Conservation (phyloP, 2,329 filamentous ascomycete genomes). For the Zymoseptoria ardabiliae region DNA sequence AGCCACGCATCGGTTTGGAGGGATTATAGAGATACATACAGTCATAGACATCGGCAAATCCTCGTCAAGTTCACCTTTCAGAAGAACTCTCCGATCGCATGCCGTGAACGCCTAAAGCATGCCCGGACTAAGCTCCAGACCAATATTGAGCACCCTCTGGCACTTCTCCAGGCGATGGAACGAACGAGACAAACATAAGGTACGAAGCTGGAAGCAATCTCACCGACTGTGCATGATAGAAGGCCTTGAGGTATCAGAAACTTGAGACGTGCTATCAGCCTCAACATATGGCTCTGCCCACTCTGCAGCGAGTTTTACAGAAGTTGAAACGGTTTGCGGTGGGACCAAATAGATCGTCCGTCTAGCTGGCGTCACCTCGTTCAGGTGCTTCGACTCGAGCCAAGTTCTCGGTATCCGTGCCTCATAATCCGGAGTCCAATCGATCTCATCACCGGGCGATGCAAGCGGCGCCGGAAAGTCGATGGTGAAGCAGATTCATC, state of each 20-base stretch:
- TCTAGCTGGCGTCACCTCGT: constrained; percentile 40
- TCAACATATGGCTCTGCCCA: constrained; percentile 34
- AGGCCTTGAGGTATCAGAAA: constrained; percentile 41
- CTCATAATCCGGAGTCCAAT: constrained; percentile 44
- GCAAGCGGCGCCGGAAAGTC: constrained; percentile 53
- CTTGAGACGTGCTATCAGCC: constrained; percentile 28
- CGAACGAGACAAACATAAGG: too few species aligned
- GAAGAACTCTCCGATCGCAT: too few species aligned
- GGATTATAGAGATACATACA: neutral
- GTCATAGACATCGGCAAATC: neutral
- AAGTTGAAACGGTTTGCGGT: constrained; percentile 36
- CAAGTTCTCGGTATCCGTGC: constrained; percentile 50
- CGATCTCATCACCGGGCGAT: constrained; percentile 53
- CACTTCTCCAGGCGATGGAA: too few species aligned
- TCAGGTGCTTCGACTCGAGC: constrained; percentile 40
- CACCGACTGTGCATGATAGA: constrained; percentile 50
- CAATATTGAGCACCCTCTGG: too few species aligned
- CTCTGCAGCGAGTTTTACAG: constrained; percentile 33
- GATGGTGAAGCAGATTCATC: neutral
- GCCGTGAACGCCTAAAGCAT: too few species aligned
- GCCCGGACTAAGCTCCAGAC: too few species aligned
- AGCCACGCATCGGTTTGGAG: neutral
- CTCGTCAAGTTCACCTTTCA: neutral
- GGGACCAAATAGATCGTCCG: constrained; percentile 50
- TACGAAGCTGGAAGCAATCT: constrained; percentile 32